These are phyloP conservation scores for Neofusicoccum cordaticola DNA, from an alignment of 2,329 filamentous ascomycete species.

Conservation along the genomic window DNA sequence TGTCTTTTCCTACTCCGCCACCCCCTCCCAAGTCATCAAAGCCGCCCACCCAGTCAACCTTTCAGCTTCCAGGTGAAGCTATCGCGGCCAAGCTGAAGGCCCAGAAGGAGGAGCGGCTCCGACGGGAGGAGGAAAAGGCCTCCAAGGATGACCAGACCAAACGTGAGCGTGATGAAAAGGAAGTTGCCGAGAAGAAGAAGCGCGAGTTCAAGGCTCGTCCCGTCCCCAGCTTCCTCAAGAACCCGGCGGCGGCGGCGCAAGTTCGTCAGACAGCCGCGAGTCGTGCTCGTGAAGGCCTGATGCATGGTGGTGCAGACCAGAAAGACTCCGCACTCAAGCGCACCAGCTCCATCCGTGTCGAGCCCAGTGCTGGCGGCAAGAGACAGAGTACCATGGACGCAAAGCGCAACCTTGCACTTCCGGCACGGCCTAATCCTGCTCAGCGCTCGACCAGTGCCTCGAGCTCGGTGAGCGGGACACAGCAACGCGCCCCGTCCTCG, in stretches of 20 bases:
- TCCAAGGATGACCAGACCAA: neutral
- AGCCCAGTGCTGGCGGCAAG: neutral
- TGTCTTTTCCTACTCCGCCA: slow-evolving; percentile 47
- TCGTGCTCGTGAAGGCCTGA: slow-evolving; percentile 38
- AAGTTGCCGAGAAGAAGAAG: slow-evolving; percentile 35
- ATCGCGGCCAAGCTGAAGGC: slow-evolving; percentile 54
- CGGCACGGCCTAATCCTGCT: neutral
- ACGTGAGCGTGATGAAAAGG: slow-evolving; percentile 26
- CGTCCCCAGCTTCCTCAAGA: slow-evolving; percentile 33
- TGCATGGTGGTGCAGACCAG: neutral
- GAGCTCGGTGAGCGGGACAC: neutral
- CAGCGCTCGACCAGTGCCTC: neutral
- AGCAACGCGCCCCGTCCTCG: neutral
- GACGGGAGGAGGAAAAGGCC: slow-evolving; percentile 27
- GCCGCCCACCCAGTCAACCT: slow-evolving; percentile 49
- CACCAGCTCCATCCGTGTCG: neutral
- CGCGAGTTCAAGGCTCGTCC: slow-evolving; percentile 48
- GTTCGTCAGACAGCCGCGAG: slow-evolving; percentile 49
- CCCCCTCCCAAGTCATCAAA: slow-evolving; percentile 50
- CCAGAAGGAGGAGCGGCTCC: slow-evolving; percentile 48
- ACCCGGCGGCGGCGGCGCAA: slow-evolving; percentile 28
- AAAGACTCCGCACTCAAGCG: slow-evolving; percentile 11
- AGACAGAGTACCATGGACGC: slow-evolving; percentile 4
- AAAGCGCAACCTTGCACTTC: slow-evolving; percentile 5
- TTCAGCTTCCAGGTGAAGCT: slow-evolving; percentile 53